A percentile compares a stretch with the other conserved stretches of the same genome.
These are phyloP conservation scores for Oryza longistaminata DNA, from an alignment of 176 grass and related monocot genomes.

Conservation along the genomic window DNA sequence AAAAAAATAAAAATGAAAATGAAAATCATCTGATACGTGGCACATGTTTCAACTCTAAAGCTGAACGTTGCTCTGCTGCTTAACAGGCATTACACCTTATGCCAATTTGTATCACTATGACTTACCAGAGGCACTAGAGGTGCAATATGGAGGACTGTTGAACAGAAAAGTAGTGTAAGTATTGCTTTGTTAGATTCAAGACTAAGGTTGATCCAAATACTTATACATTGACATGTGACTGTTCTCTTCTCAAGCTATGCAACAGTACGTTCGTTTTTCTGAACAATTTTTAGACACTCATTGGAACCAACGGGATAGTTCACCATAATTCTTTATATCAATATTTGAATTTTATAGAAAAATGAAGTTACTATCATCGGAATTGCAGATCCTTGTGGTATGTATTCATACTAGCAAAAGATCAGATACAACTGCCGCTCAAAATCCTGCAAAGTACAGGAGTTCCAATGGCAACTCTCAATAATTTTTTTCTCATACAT, in stretches of 20 bases:
- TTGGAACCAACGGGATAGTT: not conserved
- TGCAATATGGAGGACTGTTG: constrained; percentile 52
- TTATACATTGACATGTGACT: too few species aligned
- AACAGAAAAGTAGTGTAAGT: constrained; percentile 65
- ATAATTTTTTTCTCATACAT: not conserved
- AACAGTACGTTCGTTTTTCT: not conserved
- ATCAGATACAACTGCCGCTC: not conserved
- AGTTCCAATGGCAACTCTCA: not conserved
- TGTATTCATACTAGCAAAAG: not conserved
- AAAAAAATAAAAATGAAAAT: not conserved
- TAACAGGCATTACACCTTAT: constrained; percentile 63
- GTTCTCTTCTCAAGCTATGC: too few species aligned
- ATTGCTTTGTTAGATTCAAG: not conserved
- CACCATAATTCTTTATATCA: not conserved
- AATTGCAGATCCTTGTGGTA: not conserved
- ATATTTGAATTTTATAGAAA: not conserved
- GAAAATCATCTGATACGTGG: not conserved
- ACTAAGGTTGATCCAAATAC: too few species aligned
- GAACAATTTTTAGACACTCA: not conserved
- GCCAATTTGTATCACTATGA: constrained; percentile 80
- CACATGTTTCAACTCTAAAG: not conserved
- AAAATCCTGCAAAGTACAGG: not conserved
- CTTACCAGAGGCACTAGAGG: constrained; percentile 56
- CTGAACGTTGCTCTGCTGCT: constrained; percentile 4
- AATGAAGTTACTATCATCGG: not conserved